Evolutionary conservation across 1,139 yeast genomes (phyloP).

Genomic region (Chernovozyma sophiae-reginae): DNA sequence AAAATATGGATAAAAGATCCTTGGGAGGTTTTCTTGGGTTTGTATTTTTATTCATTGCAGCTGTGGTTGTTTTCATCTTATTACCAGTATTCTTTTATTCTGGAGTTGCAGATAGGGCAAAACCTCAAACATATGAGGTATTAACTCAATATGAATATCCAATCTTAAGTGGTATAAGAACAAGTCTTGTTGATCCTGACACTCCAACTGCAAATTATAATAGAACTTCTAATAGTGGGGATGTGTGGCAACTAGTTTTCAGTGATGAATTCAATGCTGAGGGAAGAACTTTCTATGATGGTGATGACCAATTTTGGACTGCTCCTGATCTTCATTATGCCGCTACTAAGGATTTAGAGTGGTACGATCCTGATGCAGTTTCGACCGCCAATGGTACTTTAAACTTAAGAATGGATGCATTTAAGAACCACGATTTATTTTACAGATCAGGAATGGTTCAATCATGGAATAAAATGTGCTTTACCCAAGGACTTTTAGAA

Average conservation of each 20-base stretch:
- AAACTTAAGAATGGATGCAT: slow-evolving; percentile 23
- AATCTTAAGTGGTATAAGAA: slow-evolving; percentile 19
- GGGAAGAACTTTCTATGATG: slow-evolving; percentile 28
- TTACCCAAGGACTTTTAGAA: slow-evolving; percentile 24
- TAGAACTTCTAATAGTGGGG: slow-evolving; percentile 16
- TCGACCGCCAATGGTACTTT: slow-evolving; percentile 25
- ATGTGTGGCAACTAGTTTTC: slow-evolving; percentile 23
- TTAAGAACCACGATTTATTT: slow-evolving; percentile 24
- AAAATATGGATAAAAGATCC: slow-evolving; percentile 21
- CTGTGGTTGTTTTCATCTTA: slow-evolving; percentile 20
- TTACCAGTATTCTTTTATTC: slow-evolving; percentile 27
- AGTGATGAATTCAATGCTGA: slow-evolving; percentile 28
- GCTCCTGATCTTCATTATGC: slow-evolving; percentile 26
- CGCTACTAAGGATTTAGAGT: slow-evolving; percentile 30
- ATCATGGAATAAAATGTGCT: slow-evolving; percentile 28
- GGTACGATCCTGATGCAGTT: slow-evolving; percentile 31
- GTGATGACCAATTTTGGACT: slow-evolving; percentile 29
- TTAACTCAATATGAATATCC: slow-evolving; percentile 24
- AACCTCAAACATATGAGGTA: slow-evolving; percentile 19
- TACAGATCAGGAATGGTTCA: slow-evolving; percentile 32
- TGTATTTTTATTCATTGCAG: slow-evolving; percentile 15
- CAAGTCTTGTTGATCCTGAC: slow-evolving; percentile 25
- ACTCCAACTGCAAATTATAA: slow-evolving; percentile 18
- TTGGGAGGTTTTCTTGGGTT: slow-evolving; percentile 21
- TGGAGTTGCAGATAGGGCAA: slow-evolving; percentile 14